Evolutionary conservation across 306 rosid genomes (phyloP).

Genomic region (Rosa lucieae): DNA sequence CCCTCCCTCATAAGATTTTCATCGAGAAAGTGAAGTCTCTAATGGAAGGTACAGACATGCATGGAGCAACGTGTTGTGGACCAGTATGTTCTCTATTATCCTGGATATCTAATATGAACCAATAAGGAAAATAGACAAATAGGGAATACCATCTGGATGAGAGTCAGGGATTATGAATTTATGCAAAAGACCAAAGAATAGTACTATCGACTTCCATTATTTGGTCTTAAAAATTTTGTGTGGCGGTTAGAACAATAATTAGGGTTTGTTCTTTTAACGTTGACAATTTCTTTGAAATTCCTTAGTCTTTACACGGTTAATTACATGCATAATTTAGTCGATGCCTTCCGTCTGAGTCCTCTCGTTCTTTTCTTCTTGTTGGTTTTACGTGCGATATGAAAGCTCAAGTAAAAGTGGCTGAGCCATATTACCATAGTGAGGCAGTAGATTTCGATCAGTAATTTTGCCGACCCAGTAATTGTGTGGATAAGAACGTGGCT

Average conservation of each 20-base stretch:
- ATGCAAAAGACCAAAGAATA: not conserved
- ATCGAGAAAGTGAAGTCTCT: constrained; percentile 11
- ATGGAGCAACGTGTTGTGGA: constrained; percentile 19
- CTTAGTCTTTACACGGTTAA: not conserved
- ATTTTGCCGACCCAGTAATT: not conserved
- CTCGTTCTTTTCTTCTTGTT: not conserved
- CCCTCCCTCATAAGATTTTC: not conserved
- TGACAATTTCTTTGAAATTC: not conserved
- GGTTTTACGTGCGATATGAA: not conserved
- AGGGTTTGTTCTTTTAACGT: not conserved
- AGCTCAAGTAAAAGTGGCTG: not conserved
- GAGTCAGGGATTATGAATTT: not conserved
- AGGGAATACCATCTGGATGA: not conserved
- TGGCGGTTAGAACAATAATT: not conserved
- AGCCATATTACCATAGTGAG: not conserved
- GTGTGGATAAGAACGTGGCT: not conserved
- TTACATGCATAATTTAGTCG: not conserved
- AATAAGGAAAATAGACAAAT: not conserved
- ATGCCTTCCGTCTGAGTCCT: not conserved
- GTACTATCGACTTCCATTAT: not conserved
- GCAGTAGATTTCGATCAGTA: not conserved
- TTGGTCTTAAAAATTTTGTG: not conserved
- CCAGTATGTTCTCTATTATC: not conserved
- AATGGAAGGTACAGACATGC: constrained; percentile 9
- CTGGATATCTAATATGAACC: constrained; percentile 17